Evolutionary conservation across 164 flowering plant species (phyloP).

Genomic region (Vitis rupestris): DNA sequence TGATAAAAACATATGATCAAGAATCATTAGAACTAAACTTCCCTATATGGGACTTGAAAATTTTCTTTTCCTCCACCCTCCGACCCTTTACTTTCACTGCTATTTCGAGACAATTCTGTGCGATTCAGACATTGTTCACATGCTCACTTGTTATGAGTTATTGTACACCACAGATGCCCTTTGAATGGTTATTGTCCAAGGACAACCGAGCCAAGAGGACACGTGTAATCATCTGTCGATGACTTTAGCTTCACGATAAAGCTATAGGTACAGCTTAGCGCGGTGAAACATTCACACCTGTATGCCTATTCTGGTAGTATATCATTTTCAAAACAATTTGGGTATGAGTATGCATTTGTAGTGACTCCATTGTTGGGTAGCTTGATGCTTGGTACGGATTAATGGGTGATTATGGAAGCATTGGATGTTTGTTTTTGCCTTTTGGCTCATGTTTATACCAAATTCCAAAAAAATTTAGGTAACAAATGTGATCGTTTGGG

Average conservation of each 20-base stretch:
- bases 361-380: not conserved
- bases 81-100: too few relatives aligned
- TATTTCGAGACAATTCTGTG: too few relatives aligned
- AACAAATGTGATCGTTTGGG: too few relatives aligned
- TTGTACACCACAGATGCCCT: not conserved
- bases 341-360: not conserved
- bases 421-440: too few relatives aligned
- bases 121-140: not conserved
- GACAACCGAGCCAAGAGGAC: constrained; percentile 8
- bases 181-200: not conserved
- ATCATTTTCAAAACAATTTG: constrained; percentile 8
- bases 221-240: not conserved
- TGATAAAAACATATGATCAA: too few relatives aligned
- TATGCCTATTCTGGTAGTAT: constrained; percentile 5
- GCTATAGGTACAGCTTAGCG: not conserved
- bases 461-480: too few relatives aligned
- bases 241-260: constrained; percentile 6
- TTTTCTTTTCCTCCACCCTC: too few relatives aligned
- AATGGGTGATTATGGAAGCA: too few relatives aligned
- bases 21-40: too few relatives aligned
- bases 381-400: too few relatives aligned
- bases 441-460: too few relatives aligned
- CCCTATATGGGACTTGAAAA: too few relatives aligned
- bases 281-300: constrained; percentile 1
- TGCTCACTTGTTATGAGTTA: not conserved